phyloP scores from a whole-genome alignment of 371 early-diverging fungal genomes.

The Lichtheimia hyalospora region DNA sequence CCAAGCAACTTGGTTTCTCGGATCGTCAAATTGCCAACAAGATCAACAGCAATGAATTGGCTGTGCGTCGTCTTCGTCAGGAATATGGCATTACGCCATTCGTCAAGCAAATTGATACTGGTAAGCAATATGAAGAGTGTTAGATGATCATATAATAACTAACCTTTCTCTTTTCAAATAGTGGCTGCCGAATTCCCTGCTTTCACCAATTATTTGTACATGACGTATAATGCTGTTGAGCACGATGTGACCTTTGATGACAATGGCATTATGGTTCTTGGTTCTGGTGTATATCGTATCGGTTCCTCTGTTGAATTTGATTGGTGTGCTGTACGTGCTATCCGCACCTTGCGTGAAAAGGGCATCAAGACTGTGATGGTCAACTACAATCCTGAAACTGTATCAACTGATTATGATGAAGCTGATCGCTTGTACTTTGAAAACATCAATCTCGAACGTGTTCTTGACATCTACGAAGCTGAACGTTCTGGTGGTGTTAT shows the following conservation, averaged over 20 bases:
- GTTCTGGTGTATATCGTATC: constrained; percentile 96
- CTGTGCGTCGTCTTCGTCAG: constrained; percentile 79
- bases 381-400: constrained; percentile 98
- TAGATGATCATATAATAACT: background rate
- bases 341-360: constrained; percentile 82
- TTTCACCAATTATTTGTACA: constrained; percentile 94
- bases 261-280: constrained; percentile 91
- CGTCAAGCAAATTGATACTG: constrained; percentile 96
- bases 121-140: constrained; percentile 67
- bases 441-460: constrained; percentile 86
- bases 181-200: constrained; percentile 97
- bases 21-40: constrained; percentile 82
- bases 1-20: constrained; percentile 93
- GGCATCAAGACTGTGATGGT: constrained; percentile 92
- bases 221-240: constrained; percentile 91
- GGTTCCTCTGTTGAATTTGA: constrained; percentile 97
- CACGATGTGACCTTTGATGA: constrained; percentile 89
- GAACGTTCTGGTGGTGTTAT: constrained; percentile 84
- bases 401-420: constrained; percentile 96
- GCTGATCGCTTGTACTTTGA: constrained; percentile 95
- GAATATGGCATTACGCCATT: constrained; percentile 82
- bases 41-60: constrained; percentile 83
- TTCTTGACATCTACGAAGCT: constrained; percentile 91
- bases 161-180: background rate
- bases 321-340: constrained; percentile 94